Conservation (phyloP, 169 alveolate species). For the Theileria equi region DNA sequence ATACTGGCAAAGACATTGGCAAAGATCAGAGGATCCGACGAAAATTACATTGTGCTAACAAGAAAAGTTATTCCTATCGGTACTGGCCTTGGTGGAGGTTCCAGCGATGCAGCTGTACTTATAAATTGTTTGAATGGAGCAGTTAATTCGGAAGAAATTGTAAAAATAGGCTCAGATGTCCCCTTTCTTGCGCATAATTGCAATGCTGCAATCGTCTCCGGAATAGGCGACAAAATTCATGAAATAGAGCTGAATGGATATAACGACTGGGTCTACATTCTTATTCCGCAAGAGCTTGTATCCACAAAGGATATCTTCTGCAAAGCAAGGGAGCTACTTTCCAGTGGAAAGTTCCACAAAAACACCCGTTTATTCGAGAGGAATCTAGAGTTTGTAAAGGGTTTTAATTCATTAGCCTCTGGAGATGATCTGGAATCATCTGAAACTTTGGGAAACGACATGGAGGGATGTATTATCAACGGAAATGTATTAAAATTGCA, state of each 20-base stretch:
- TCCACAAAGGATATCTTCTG: slow-evolving; percentile 21
- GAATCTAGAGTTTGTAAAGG: neutral
- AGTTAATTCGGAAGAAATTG: slow-evolving; percentile 22
- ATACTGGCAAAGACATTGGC: slow-evolving; percentile 38
- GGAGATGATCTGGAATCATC: neutral
- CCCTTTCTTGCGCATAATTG: slow-evolving; percentile 55
- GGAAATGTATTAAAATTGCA: slow-evolving; percentile 3
- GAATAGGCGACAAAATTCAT: slow-evolving; percentile 45
- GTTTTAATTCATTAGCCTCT: slow-evolving; percentile 7
- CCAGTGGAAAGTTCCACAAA: slow-evolving; percentile 1
- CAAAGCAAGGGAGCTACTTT: slow-evolving; percentile 24
- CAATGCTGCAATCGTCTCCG: slow-evolving; percentile 34
- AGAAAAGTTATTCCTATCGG: slow-evolving; percentile 63
- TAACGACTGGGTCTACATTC: slow-evolving; percentile 24
- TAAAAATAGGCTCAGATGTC: slow-evolving; percentile 67
- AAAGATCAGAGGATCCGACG: slow-evolving; percentile 28
- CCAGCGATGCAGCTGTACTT: slow-evolving; percentile 71
- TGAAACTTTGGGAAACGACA: slow-evolving; percentile 8
- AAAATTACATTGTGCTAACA: slow-evolving; percentile 58
- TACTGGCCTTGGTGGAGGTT: slow-evolving; percentile 78
- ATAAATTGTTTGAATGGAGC: slow-evolving; percentile 34
- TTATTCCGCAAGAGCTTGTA: slow-evolving; percentile 53
- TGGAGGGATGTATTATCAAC: slow-evolving; percentile 36
- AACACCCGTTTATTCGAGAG: too few relatives aligned
- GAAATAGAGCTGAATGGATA: neutral